A percentile compares a stretch with the other conserved stretches of the same genome.
These are phyloP conservation scores for Cytospora piceicola DNA, from an alignment of 2,329 filamentous ascomycete genomes.

Conservation along the genomic window DNA sequence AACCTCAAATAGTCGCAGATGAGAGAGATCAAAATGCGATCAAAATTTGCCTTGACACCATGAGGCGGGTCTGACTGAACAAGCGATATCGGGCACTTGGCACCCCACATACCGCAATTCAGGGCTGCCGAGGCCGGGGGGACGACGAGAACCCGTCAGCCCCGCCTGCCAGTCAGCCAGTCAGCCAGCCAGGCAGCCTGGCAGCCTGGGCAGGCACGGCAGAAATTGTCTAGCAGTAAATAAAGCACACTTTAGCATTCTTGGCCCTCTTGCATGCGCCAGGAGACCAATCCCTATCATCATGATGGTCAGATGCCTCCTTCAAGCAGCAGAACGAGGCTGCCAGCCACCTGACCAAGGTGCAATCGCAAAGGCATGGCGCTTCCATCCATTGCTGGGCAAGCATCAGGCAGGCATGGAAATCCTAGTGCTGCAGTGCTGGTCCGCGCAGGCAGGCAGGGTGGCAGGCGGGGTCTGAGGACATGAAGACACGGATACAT, in stretches of 20 bases:
- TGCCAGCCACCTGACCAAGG: not conserved
- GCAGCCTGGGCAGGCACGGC: no score
- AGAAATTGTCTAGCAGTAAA: no score
- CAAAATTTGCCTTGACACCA: constrained; percentile 1
- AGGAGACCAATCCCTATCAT: not conserved
- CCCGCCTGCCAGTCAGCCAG: no score
- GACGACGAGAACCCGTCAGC: no score
- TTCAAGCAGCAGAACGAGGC: not conserved
- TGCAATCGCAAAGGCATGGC: not conserved
- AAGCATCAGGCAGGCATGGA: not conserved
- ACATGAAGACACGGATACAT: not conserved
- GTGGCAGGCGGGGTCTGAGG: not conserved
- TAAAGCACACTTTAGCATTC: not conserved
- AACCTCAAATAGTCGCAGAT: constrained; percentile 5
- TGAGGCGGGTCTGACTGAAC: constrained; percentile 19
- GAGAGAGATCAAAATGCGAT: not conserved
- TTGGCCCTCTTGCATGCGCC: not conserved
- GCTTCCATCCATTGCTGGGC: not conserved
- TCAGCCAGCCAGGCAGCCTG: no score
- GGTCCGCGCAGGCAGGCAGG: no score
- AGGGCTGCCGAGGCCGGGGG: not conserved
- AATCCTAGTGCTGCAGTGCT: not conserved
- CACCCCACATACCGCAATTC: not conserved
- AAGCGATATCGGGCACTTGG: constrained; percentile 26
- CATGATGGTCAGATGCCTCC: not conserved